Evolutionary conservation across 2,329 filamentous ascomycete species (phyloP).

Genomic region (Allantophomopsis lycopodina): DNA sequence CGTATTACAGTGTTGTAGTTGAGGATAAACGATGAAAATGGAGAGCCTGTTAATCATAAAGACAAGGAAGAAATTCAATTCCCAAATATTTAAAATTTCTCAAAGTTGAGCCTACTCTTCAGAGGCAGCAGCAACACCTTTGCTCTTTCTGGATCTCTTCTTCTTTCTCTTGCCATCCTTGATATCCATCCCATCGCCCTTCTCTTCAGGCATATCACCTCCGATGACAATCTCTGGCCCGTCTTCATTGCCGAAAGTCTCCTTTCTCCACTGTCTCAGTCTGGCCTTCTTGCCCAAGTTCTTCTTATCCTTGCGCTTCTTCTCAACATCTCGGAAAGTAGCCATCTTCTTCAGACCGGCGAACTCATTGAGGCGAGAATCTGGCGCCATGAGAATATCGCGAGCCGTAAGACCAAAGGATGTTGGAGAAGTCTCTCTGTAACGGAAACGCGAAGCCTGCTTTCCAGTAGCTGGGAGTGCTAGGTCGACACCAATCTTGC

Average conservation of each 20-base stretch:
- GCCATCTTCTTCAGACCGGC: slow-evolving; percentile 92
- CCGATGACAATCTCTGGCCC: slow-evolving; percentile 19
- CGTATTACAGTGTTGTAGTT: too few species aligned
- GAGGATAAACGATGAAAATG: too few species aligned
- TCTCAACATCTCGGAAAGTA: slow-evolving; percentile 72
- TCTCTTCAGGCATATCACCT: slow-evolving; percentile 8
- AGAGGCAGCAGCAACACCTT: slow-evolving; percentile 4
- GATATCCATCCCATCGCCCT: slow-evolving; percentile 17
- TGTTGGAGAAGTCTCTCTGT: slow-evolving; percentile 85
- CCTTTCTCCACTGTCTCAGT: slow-evolving; percentile 69
- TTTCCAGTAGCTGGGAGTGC: slow-evolving; percentile 40
- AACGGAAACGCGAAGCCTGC: slow-evolving; percentile 59
- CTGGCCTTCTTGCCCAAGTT: slow-evolving; percentile 84
- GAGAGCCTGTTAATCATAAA: too few species aligned
- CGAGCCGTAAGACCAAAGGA: slow-evolving; percentile 79
- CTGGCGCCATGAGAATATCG: slow-evolving; percentile 83
- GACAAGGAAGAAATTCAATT: too few species aligned
- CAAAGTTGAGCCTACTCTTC: too few species aligned
- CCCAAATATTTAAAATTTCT: too few species aligned
- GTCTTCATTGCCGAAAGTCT: slow-evolving; percentile 41
- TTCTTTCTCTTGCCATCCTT: slow-evolving; percentile 27
- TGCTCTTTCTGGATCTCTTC: slow-evolving; percentile 32
- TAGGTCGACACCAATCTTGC: slow-evolving; percentile 61
- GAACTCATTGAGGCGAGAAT: slow-evolving; percentile 76
- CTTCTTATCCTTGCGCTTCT: slow-evolving; percentile 84